These are phyloP conservation scores for Cyberlindnera japonica DNA, from an alignment of 805 yeast genomes.

Conservation along the genomic window DNA sequence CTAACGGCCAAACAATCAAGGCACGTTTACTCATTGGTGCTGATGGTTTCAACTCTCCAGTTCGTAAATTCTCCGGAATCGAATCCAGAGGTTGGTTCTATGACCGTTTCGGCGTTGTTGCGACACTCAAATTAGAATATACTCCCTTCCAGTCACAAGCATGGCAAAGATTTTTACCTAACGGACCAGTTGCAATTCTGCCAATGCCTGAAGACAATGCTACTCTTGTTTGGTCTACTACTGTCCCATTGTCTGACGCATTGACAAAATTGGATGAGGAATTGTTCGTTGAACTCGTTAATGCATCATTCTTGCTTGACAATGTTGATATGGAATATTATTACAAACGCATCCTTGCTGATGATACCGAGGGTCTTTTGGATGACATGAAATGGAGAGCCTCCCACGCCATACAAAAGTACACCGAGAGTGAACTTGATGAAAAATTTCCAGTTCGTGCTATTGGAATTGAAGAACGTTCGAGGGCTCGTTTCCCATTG, in stretches of 20 bases:
- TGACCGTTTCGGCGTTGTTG: constrained; percentile 87
- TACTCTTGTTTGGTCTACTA: constrained; percentile 91
- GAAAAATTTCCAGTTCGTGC: constrained; percentile 66
- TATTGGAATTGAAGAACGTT: constrained; percentile 49
- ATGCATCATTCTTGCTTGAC: constrained; percentile 81
- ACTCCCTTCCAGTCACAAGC: constrained; percentile 72
- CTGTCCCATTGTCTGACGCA: constrained; percentile 67
- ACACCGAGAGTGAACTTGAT: constrained; percentile 45
- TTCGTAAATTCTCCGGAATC: constrained; percentile 73
- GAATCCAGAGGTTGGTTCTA: constrained; percentile 92
- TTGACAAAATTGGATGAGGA: constrained; percentile 56
- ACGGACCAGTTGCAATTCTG: constrained; percentile 89
- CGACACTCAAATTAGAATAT: constrained; percentile 71
- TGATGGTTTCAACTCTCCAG: constrained; percentile 95
- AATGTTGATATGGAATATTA: constrained; percentile 74
- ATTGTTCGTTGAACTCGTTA: constrained; percentile 65
- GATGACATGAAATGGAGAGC: constrained; percentile 77
- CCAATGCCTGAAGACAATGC: constrained; percentile 86
- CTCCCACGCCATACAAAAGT: constrained; percentile 33
- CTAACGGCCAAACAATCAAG: constrained; percentile 58
- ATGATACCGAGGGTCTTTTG: constrained; percentile 41
- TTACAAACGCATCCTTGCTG: constrained; percentile 41
- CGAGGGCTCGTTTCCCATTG: constrained; percentile 87
- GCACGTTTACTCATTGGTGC: constrained; percentile 88
- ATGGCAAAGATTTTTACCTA: constrained; percentile 88